A percentile compares a stretch with the other conserved stretches of the same genome.
phyloP scores from a whole-genome alignment of 331 rosid species.

The Ulmus americana region DNA sequence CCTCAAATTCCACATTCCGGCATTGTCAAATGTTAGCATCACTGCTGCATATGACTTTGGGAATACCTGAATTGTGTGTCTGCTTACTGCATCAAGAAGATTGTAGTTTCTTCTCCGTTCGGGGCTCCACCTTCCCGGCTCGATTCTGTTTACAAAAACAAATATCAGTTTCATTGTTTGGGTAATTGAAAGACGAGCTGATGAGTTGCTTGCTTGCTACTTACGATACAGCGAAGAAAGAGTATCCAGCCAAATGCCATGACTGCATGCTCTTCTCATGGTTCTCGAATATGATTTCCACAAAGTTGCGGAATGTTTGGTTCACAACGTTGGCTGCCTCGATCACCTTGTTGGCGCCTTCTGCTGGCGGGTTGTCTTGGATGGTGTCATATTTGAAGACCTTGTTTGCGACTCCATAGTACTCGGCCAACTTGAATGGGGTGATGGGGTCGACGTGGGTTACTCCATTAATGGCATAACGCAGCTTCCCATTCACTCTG shows the following conservation, averaged over 20 bases:
- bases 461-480: conserved; percentile 49
- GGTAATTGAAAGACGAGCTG: background rate
- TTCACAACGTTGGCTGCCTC: conserved; percentile 39
- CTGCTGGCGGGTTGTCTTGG: conserved; percentile 22
- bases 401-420: conserved; percentile 35
- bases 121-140: conserved; percentile 56
- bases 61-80: conserved; percentile 58
- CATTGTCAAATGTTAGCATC: conserved; percentile 51
- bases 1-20: conserved; percentile 58
- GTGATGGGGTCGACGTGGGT: conserved; percentile 40
- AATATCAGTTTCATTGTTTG: background rate
- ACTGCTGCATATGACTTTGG: conserved; percentile 65
- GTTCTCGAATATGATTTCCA: conserved; percentile 60
- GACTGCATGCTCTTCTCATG: conserved; percentile 44
- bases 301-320: conserved; percentile 42
- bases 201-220: background rate
- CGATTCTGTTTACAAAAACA: conserved; percentile 21
- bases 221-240: conserved; percentile 55
- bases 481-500: conserved; percentile 30
- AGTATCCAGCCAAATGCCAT: conserved; percentile 51
- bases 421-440: conserved; percentile 56
- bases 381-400: conserved; percentile 49
- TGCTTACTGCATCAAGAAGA: conserved; percentile 55
- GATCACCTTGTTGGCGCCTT: conserved; percentile 2
- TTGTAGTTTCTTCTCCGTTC: conserved; percentile 42